Conservation (phyloP, 148 eudicot genomes). For the Vaccinium corymbosum region DNA sequence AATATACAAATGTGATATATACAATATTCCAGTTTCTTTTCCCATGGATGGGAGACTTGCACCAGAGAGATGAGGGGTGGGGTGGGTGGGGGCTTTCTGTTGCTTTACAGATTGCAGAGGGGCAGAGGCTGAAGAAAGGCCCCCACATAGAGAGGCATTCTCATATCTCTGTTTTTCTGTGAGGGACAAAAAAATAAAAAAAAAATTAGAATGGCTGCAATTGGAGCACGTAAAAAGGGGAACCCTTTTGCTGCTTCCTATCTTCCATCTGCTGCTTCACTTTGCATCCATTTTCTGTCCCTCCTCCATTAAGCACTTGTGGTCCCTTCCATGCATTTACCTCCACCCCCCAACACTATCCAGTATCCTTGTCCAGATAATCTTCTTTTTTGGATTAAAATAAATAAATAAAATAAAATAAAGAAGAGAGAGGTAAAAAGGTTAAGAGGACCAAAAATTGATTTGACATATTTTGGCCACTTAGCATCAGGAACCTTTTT, state of each 20-base stretch:
- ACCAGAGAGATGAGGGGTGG: background rate
- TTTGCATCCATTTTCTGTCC: constrained; percentile 4
- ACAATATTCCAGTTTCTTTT: background rate
- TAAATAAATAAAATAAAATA: background rate
- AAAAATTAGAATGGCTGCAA: constrained; percentile 14
- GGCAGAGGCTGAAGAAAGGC: constrained; percentile 25
- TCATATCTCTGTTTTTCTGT: constrained; percentile 12
- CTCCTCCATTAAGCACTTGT: background rate
- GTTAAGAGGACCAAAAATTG: background rate
- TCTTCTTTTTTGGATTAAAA: background rate
- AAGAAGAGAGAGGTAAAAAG: background rate
- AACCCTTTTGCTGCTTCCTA: constrained; percentile 2
- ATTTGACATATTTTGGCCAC: constrained; percentile 18
- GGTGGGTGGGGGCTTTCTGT: background rate
- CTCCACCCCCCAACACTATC: background rate
- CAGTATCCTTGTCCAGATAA: background rate
- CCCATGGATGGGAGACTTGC: background rate
- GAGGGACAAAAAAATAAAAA: constrained; percentile 11
- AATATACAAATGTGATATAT: background rate
- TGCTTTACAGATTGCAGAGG: constrained; percentile 21
- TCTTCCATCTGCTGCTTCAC: constrained; percentile 16
- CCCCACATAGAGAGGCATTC: constrained; percentile 11
- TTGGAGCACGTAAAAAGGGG: constrained; percentile 8
- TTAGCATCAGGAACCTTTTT: background rate
- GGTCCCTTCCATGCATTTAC: constrained; percentile 11